A percentile compares a stretch with the other conserved stretches of the same genome.
These are phyloP conservation scores for Paramecium octaurelia DNA, from an alignment of 73 alveolate species.

Conservation along the genomic window DNA sequence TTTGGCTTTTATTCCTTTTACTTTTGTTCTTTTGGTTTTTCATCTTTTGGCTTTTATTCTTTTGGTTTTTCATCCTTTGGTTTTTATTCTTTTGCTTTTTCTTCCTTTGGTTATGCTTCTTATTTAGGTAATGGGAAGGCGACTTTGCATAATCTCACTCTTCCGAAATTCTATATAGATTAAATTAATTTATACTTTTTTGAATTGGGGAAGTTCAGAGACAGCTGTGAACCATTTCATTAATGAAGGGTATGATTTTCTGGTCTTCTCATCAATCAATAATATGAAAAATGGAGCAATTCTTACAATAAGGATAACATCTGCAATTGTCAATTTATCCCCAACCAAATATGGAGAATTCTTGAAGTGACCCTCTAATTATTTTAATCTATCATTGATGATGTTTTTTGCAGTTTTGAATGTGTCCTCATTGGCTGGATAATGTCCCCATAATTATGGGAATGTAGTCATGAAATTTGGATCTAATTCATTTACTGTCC, in stretches of 20 bases:
- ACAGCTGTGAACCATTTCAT: constrained; percentile 73
- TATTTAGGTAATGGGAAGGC: constrained; percentile 29
- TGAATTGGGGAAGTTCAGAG: constrained; percentile 67
- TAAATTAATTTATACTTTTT: neutral
- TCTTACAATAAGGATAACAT: constrained; percentile 72
- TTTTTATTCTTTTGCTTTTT: constrained; percentile 56
- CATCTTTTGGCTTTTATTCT: constrained; percentile 48
- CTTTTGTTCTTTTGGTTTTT: constrained; percentile 59
- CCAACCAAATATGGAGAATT: constrained; percentile 81
- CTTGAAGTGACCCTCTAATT: constrained; percentile 73
- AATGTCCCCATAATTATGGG: constrained; percentile 78
- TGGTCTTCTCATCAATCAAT: constrained; percentile 70
- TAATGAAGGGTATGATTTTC: constrained; percentile 77
- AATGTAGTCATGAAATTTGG: constrained; percentile 61
- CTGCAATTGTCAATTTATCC: constrained; percentile 90
- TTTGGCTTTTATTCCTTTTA: neutral
- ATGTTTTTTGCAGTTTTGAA: constrained; percentile 57
- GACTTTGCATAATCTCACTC: constrained; percentile 2
- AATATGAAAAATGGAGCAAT: constrained; percentile 72
- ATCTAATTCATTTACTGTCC: constrained; percentile 67
- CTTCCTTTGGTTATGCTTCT: constrained; percentile 30
- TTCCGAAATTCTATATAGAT: neutral
- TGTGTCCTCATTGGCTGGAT: constrained; percentile 66
- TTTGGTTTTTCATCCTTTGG: constrained; percentile 48
- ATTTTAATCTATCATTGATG: constrained; percentile 64